Evolutionary conservation across 2,329 filamentous ascomycete genomes (phyloP).

Genomic region (Phaeosphaeriaceae sp.): DNA sequence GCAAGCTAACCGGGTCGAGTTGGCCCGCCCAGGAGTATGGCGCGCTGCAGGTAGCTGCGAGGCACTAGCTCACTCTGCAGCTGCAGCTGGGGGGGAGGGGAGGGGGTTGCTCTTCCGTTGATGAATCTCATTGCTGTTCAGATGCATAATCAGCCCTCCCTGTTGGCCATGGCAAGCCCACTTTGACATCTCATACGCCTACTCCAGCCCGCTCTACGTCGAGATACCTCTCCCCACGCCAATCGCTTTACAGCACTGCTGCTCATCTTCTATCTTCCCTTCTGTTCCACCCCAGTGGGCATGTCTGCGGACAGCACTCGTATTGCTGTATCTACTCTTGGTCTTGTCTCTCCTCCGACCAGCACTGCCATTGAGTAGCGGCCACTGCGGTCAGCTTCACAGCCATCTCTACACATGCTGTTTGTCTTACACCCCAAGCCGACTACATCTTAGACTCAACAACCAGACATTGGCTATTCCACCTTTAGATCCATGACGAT

Average conservation of each 20-base stretch:
- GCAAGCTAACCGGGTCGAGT: slow-evolving; percentile 28
- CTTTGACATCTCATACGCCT: slow-evolving; percentile 29
- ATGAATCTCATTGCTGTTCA: slow-evolving; percentile 44
- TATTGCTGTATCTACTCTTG: slow-evolving; percentile 21
- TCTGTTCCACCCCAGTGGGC: slow-evolving; percentile 10
- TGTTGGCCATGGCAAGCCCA: slow-evolving; percentile 36
- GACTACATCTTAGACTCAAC: slow-evolving; percentile 23
- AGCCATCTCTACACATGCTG: slow-evolving; percentile 31
- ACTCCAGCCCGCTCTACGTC: slow-evolving; percentile 22
- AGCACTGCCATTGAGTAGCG: slow-evolving; percentile 22
- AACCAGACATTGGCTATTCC: slow-evolving; percentile 29
- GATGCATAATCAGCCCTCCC: slow-evolving; percentile 41
- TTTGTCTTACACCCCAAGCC: slow-evolving; percentile 28
- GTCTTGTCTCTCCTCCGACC: slow-evolving; percentile 13
- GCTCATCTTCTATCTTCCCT: slow-evolving; percentile 16
- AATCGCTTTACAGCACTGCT: slow-evolving; percentile 9
- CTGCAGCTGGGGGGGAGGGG: slow-evolving; percentile 38
- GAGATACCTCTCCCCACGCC: slow-evolving; percentile 18
- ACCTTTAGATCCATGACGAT: slow-evolving; percentile 25
- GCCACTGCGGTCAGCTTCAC: slow-evolving; percentile 33
- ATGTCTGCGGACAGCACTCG: slow-evolving; percentile 15
- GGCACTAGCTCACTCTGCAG: slow-evolving; percentile 41
- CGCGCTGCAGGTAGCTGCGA: slow-evolving; percentile 43
- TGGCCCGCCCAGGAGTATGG: slow-evolving; percentile 43
- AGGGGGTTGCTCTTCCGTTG: slow-evolving; percentile 34